phyloP scores from a whole-genome alignment of 1,139 yeast species.

The Schizosaccharomyces versatilis region DNA sequence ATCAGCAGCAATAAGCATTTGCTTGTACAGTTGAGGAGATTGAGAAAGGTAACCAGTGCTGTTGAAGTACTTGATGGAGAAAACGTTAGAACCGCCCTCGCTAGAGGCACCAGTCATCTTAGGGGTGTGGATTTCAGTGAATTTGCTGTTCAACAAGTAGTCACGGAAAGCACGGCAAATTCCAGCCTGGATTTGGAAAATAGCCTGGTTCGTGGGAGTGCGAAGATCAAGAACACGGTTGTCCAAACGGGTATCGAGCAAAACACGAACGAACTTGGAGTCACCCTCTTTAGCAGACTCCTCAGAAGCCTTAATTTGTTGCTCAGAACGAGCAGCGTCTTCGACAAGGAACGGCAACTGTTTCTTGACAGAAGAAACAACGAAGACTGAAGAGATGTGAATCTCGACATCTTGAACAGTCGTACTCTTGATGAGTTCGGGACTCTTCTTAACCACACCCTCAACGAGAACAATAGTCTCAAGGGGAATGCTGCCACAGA shows the following conservation, averaged over 20 bases:
- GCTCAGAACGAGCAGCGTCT: slow-evolving; percentile 89
- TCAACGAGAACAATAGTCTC: slow-evolving; percentile 83
- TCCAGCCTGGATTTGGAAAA: slow-evolving; percentile 80
- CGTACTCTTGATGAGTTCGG: slow-evolving; percentile 71
- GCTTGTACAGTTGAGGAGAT: slow-evolving; percentile 94
- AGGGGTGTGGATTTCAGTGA: slow-evolving; percentile 88
- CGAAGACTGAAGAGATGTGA: slow-evolving; percentile 45
- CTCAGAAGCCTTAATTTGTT: slow-evolving; percentile 34
- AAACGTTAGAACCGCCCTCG: slow-evolving; percentile 94
- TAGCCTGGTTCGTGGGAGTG: slow-evolving; percentile 92
- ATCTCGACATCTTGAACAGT: slow-evolving; percentile 82
- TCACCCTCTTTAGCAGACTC: slow-evolving; percentile 42
- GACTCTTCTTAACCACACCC: slow-evolving; percentile 66
- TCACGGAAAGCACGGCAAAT: slow-evolving; percentile 78
- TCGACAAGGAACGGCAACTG: slow-evolving; percentile 84
- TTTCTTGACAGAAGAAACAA: slow-evolving; percentile 73
- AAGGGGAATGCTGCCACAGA: slow-evolving; percentile 68
- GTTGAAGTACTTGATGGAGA: slow-evolving; percentile 80
- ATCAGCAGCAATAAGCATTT: slow-evolving; percentile 93
- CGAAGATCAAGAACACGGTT: slow-evolving; percentile 87
- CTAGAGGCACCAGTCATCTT: slow-evolving; percentile 86
- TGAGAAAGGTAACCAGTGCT: slow-evolving; percentile 86
- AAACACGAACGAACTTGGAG: slow-evolving; percentile 52
- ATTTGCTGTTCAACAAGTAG: slow-evolving; percentile 42
- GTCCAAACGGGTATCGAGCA: slow-evolving; percentile 87